phyloP scores from a whole-genome alignment of 2,329 filamentous ascomycete genomes.

The Atkinsonella texensis region DNA sequence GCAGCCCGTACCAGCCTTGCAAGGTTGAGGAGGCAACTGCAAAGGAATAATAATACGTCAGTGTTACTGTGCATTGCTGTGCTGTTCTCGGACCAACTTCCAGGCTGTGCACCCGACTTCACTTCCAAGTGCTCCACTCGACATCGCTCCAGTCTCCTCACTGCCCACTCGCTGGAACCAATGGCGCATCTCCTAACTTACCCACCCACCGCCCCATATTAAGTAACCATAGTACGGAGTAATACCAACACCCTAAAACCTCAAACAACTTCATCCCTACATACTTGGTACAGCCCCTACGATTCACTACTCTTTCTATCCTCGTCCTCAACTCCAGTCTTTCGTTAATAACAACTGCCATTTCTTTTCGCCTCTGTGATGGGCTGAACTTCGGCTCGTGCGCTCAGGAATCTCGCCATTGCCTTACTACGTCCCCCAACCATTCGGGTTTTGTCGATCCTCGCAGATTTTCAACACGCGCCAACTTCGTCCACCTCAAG shows the following conservation, averaged over 20 bases:
- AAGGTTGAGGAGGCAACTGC: background rate
- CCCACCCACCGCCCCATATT: background rate
- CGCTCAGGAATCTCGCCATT: no score
- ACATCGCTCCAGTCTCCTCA: background rate
- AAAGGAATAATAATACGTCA: background rate
- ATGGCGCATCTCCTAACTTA: background rate
- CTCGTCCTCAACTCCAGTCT: constrained; percentile 2
- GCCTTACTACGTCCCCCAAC: no score
- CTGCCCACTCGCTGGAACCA: background rate
- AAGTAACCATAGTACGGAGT: background rate
- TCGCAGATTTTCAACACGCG: no score
- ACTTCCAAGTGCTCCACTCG: background rate
- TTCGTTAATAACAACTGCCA: constrained; percentile 1
- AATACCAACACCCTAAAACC: background rate
- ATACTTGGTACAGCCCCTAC: background rate
- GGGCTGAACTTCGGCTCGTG: no score
- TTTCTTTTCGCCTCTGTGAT: background rate
- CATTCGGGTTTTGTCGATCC: background rate
- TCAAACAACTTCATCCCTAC: background rate
- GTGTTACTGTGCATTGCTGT: no score
- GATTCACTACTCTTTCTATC: background rate
- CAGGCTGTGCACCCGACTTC: constrained; percentile 1
- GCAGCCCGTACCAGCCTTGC: no score
- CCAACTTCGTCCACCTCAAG: no score
- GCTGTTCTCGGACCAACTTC: background rate